Conservation (phyloP, 176 grass and related monocot species). For the Avena sativa region DNA sequence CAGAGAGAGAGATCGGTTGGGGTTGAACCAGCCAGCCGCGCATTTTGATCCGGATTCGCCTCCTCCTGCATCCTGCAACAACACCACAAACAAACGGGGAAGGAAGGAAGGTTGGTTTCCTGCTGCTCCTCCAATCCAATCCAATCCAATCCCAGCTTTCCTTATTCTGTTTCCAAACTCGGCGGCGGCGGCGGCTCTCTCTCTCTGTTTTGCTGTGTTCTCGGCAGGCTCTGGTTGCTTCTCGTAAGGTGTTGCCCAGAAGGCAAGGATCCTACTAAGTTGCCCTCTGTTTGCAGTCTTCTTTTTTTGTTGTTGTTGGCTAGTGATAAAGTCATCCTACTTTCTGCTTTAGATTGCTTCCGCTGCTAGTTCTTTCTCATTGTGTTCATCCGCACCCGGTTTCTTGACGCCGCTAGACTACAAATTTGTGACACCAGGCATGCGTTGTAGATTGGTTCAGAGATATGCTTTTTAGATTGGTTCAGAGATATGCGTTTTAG, state of each 20-base stretch:
- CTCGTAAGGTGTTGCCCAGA: not conserved
- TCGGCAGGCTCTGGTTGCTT: not conserved
- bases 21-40: not conserved
- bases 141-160: no score
- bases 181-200: no score
- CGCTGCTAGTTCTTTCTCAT: not conserved
- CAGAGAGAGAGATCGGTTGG: not conserved
- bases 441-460: not conserved
- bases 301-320: no score
- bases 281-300: not conserved
- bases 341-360: constrained; percentile 4
- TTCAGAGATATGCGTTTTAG: not conserved
- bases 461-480: not conserved
- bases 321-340: not conserved
- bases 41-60: constrained; percentile 3
- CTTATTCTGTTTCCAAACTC: no score
- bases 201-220: not conserved
- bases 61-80: not conserved
- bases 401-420: not conserved
- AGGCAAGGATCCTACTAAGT: not conserved
- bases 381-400: not conserved
- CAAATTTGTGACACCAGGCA: constrained; percentile 5
- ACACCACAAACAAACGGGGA: not conserved
- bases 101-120: not conserved
- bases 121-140: no score